Evolutionary conservation across 1,139 yeast species (phyloP), one percentile per base, ranked within the genome.

Genomic region (Magnusiomyces sp.): DNA sequence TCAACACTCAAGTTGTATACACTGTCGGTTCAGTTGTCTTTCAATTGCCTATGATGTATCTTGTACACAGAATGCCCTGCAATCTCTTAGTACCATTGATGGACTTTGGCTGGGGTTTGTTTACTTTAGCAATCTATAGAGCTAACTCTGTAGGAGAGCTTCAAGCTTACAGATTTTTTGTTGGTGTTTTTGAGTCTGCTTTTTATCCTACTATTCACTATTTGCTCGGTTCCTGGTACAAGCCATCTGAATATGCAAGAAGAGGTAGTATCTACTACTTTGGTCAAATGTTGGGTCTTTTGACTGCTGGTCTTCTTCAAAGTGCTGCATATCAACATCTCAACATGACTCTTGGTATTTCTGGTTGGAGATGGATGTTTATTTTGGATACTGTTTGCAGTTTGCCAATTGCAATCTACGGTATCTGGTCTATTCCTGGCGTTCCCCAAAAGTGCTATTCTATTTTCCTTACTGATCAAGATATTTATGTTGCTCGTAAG

Each of bases 281-380:
- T 49, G 84, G 84, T 33, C 81, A 79, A 58, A 75, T 72, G 62
- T 65, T 81, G 19, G 89, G 89, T 11, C 66, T 76, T 23, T 64
- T 81, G 59, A 77, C 85, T 3, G 74, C 84, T 7, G 86, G 88
- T 43, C 73, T 81, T 47, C 67, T 83, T 34, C 82, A 83, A 48
- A 77, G 83, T n/a, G 77, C 81, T 5, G 76, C 81, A 45, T 77
- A 70, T 58, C 65, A 75, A 46, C 58, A 65, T 20, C 60, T 80
- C 58, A 68, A 72, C 50, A 79, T 78, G 16, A 64, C 61, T 4
- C 63, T 64, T 50, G 83, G 85, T 1, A 66, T 78, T 37, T 72
- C 68, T 33, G 80, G 85, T 9, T 83, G 89, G 89, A 74, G 81
- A 67, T 83, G 89, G 88, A 77, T 80, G 65, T 83, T 80, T 60